These are phyloP conservation scores for Ampelocalamus luodianensis DNA, from an alignment of 176 grass and related monocot species.

Conservation along the genomic window DNA sequence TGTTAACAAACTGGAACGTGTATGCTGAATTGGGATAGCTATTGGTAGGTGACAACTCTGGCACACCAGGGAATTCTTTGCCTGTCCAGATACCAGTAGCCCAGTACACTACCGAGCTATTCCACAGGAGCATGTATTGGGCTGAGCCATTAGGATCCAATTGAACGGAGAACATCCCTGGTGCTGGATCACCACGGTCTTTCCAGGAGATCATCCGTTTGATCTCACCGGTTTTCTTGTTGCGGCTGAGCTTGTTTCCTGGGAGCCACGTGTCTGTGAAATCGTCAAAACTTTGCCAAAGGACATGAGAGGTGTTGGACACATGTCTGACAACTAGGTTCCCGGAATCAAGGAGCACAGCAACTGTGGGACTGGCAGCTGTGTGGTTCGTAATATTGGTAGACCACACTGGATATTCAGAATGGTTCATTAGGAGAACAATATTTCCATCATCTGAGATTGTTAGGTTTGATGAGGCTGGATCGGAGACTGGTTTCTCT, in stretches of 20 bases:
- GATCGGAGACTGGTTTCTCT: slow-evolving; percentile 42
- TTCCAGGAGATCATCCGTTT: slow-evolving; percentile 48
- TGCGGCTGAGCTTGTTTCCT: slow-evolving; percentile 43
- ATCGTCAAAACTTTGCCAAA: slow-evolving; percentile 60
- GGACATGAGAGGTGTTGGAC: neutral
- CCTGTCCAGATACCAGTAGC: slow-evolving; percentile 39
- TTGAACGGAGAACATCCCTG: slow-evolving; percentile 46
- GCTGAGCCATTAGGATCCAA: slow-evolving; percentile 37
- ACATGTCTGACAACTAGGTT: slow-evolving; percentile 41
- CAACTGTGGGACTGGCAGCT: slow-evolving; percentile 1
- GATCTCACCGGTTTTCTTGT: slow-evolving; percentile 30
- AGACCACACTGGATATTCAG: slow-evolving; percentile 32
- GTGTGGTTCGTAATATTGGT: slow-evolving; percentile 13
- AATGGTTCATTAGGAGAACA: slow-evolving; percentile 15
- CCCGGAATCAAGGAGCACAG: slow-evolving; percentile 31
- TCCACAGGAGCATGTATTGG: slow-evolving; percentile 41
- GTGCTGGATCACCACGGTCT: slow-evolving; percentile 42
- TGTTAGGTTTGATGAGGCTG: slow-evolving; percentile 30
- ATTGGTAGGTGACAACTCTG: slow-evolving; percentile 37
- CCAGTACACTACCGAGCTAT: slow-evolving; percentile 32
- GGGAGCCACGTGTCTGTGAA: slow-evolving; percentile 55
- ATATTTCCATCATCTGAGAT: slow-evolving; percentile 48
- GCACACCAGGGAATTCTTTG: slow-evolving; percentile 24
- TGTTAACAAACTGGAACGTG: slow-evolving; percentile 40
- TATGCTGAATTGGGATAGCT: slow-evolving; percentile 9